A percentile compares a stretch with the other conserved stretches of the same genome.
These are phyloP conservation scores for Saturnispora diversa DNA, from an alignment of 805 yeast genomes.

Conservation along the genomic window DNA sequence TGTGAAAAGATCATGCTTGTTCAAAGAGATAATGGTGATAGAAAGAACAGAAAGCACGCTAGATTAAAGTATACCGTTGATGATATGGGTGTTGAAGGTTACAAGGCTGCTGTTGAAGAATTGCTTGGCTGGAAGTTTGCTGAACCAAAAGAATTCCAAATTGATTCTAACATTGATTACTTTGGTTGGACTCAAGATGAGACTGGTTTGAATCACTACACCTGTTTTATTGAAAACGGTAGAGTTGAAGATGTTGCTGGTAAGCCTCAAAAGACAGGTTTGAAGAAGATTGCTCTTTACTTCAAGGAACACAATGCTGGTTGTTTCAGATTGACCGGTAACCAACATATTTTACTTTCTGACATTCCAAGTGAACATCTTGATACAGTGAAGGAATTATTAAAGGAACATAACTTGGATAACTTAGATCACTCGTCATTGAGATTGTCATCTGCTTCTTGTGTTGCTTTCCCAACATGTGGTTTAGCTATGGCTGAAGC, in stretches of 20 bases:
- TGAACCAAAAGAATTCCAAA: constrained; percentile 62
- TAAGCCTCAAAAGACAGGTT: constrained; percentile 82
- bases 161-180: constrained; percentile 80
- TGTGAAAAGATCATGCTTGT: constrained; percentile 90
- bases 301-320: constrained; percentile 57
- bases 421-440: constrained; percentile 68
- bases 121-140: constrained; percentile 69
- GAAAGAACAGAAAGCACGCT: constrained; percentile 94
- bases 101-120: constrained; percentile 75
- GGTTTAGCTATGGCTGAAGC: constrained; percentile 99
- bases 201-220: constrained; percentile 76
- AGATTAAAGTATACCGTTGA: constrained; percentile 95
- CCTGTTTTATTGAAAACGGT: constrained; percentile 92
- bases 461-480: constrained; percentile 98
- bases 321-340: constrained; percentile 90
- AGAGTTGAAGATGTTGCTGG: constrained; percentile 91
- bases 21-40: constrained; percentile 92
- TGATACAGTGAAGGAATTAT: constrained; percentile 49
- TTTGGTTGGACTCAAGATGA: constrained; percentile 94
- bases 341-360: constrained; percentile 81
- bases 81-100: constrained; percentile 82
- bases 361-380: constrained; percentile 64
- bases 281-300: constrained; percentile 66
- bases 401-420: constrained; percentile 72
- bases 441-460: constrained; percentile 86